Evolutionary conservation across 441 rosid genomes (phyloP), one percentile per base, ranked within the genome.

Genomic region (Eutrema salsugineum): DNA sequence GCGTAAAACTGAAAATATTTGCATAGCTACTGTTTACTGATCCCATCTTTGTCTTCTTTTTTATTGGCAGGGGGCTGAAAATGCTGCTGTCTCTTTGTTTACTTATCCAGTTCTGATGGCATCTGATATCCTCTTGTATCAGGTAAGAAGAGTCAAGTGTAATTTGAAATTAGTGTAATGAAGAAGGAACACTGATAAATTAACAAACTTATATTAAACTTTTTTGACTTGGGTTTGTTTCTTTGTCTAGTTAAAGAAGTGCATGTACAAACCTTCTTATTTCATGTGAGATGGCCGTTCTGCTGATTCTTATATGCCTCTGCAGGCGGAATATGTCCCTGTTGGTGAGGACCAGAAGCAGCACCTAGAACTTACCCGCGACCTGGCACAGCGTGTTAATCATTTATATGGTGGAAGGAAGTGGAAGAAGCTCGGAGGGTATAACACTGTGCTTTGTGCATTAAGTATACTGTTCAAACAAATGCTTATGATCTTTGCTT

Each of bases 271-370:
- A 22, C 27, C 8, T 68, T 48, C 66, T 63, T 55, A 28, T 63
- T 70, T 42, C 54, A 49, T 56, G 48, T 63, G 58, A 72, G 24
- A 66, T 74, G 77, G 64, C 75, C 51, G 28, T 56, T 65, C 53
- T 55, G 60, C 71, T 83, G 71, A 76, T 75, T 70, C 90, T 86
- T 78, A 83, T 82, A 62, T 88, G 81, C 78, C 56, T 80, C 72
- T 86, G 90, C 87, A 88, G 97, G 77, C 99, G 28, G 97, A 91
- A 73, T 86, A 87, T 75, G 98, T 92, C 54, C 99, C 97, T 42
- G 97, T 91, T 71, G 99, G 97, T 42, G 97, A 91, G 82, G 99
- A 94, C 76, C 97, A 94, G 84, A 94, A 90, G 84, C 99, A 90
- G 79, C 97, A 94, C 72, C 66, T 91, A 70, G 97, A 94, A 83